Evolutionary conservation across 2,329 filamentous ascomycete genomes (phyloP).

Genomic region (Colletotrichum sp.): DNA sequence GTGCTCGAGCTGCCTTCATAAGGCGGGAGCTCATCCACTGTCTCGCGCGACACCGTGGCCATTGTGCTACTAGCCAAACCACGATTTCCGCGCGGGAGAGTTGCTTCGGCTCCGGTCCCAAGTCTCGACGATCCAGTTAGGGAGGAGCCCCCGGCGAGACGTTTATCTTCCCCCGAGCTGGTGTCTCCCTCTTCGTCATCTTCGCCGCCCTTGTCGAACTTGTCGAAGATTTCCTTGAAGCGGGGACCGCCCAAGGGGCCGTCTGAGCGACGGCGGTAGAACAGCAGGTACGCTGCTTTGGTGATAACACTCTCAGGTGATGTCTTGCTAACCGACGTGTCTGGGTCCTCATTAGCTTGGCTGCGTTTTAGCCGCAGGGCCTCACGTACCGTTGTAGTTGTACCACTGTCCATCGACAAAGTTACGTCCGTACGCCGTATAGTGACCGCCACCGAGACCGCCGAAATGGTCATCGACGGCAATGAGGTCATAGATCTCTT

Average conservation of each 20-base stretch:
- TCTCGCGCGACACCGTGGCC: constrained; percentile 27
- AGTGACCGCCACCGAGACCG: constrained; percentile 91
- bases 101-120: constrained; percentile 79
- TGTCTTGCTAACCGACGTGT: constrained; percentile 72
- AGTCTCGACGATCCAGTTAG: constrained; percentile 90
- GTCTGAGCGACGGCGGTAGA: constrained; percentile 87
- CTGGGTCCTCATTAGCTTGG: constrained; percentile 57
- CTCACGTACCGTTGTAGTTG: constrained; percentile 85
- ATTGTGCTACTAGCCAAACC: constrained; percentile 53
- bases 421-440: constrained; percentile 93
- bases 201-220: constrained; percentile 58
- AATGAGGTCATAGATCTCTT: constrained; percentile 89
- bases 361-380: neutral
- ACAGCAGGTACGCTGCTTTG: constrained; percentile 85
- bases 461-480: constrained; percentile 97
- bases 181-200: constrained; percentile 48
- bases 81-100: constrained; percentile 68
- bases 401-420: constrained; percentile 92
- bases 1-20: constrained; percentile 29
- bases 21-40: constrained; percentile 35
- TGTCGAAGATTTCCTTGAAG: constrained; percentile 73
- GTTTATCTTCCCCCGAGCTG: constrained; percentile 80
- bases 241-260: constrained; percentile 78
- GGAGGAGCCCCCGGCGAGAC: constrained; percentile 85
- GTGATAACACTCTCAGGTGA: constrained; percentile 71